phyloP scores from a whole-genome alignment of 768 basidiomycete genomes.

The Filobasidium wieringae region DNA sequence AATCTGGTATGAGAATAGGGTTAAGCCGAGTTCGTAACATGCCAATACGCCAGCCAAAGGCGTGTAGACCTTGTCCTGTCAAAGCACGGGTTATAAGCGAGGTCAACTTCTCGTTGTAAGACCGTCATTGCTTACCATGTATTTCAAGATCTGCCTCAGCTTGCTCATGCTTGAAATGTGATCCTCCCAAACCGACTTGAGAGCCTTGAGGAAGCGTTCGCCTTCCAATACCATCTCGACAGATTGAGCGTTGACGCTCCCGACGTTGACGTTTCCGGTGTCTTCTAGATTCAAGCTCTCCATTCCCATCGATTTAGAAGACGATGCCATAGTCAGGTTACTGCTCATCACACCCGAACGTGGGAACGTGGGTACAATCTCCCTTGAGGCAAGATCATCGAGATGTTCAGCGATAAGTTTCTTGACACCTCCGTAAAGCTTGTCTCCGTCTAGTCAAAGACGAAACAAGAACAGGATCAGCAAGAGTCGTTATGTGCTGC shows the following conservation, averaged over 20 bases:
- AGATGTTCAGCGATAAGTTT: conserved; percentile 71
- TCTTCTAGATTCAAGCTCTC: background rate
- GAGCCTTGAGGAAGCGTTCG: conserved; percentile 68
- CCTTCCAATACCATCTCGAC: conserved; percentile 70
- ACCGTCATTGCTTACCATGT: conserved; percentile 60
- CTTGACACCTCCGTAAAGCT: conserved; percentile 74
- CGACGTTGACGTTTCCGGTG: background rate
- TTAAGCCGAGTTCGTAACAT: conserved; percentile 68
- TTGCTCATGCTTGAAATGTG: conserved; percentile 80
- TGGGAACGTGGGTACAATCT: conserved; percentile 75
- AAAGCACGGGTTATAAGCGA: background rate
- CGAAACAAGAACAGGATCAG: no score
- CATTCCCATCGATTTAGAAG: background rate
- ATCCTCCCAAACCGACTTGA: conserved; percentile 84
- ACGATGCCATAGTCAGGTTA: background rate
- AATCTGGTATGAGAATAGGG: conserved; percentile 71
- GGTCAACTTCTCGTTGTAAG: background rate
- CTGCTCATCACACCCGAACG: conserved; percentile 42
- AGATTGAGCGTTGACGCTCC: conserved; percentile 43
- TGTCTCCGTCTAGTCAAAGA: conserved; percentile 49
- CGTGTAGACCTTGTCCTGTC: conserved; percentile 81
- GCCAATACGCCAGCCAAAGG: conserved; percentile 60
- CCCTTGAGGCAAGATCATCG: conserved; percentile 58
- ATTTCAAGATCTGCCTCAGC: conserved; percentile 78
- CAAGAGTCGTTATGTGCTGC: no score